Evolutionary conservation across 2,329 filamentous ascomycete genomes (phyloP), one percentile per base, ranked within the genome.

Genomic region (Aureobasidium sp.): DNA sequence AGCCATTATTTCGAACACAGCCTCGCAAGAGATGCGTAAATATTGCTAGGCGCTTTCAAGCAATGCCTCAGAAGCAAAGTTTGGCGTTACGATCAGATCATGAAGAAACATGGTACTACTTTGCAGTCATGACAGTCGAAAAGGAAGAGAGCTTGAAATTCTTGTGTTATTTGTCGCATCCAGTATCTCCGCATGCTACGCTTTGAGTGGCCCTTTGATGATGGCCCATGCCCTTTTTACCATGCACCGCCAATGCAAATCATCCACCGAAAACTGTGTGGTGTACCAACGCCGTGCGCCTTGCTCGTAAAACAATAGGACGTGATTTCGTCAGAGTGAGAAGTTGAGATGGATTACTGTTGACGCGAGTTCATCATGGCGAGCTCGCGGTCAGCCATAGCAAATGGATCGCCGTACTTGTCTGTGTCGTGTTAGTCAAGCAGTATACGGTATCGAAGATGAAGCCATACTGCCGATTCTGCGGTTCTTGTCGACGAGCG

Each of bases 401-500:
- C 71, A 63, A 73, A 72, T 6, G 69, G 70, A 64, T 75, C 72
- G 10, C 71, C 71, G 46, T 72, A 75, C 13, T 67, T 67, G 56
- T 68, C 72, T 74, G 46, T n/a, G 17, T 32, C 2, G 37, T 29
- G 29, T 59, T 27, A 59, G 41, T 8, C 24, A 32, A 36, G 3
- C 15, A 12, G 8, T 0, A 2, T 12, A 20, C 1, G 5, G 17
- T 5, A 7, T 20, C 1, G 26, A 34, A 29, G 13, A 1, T 2
- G 20, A 27, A 46, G 67, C 36, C 71, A 64, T 63, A 74, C 72
- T 69, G 61, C 67, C 67, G n/a, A 74, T 64, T 64, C 67, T 68
- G 3, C 39, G 44, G 24, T 82, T 77, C 67, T 76, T 77, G 69
- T 86, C 81, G 53, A 82, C 68, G 51, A 86, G 66, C 65, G 68